Evolutionary conservation across 2,329 filamentous ascomycete genomes (phyloP).

Genomic region (Monosporascus sp.): DNA sequence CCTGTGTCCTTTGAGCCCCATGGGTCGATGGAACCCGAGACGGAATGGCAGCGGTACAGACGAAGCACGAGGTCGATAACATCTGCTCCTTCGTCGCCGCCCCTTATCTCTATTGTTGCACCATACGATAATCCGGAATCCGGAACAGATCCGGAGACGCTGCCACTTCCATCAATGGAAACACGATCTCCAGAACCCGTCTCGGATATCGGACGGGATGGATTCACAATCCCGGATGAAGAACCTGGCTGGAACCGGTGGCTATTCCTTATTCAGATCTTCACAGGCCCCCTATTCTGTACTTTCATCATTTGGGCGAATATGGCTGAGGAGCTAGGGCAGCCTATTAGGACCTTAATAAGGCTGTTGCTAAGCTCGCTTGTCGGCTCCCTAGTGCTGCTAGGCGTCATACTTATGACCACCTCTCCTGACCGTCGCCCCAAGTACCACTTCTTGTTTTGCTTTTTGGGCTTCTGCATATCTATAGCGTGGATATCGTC

Average conservation of each 20-base stretch:
- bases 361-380: conserved; percentile 60
- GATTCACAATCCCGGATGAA: conserved; percentile 28
- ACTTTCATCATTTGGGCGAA: conserved; percentile 72
- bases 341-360: conserved; percentile 46
- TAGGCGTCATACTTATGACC: conserved; percentile 61
- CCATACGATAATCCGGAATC: conserved; percentile 7
- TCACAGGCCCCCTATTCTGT: conserved; percentile 81
- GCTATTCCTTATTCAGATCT: conserved; percentile 79
- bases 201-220: conserved; percentile 20
- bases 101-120: conserved; percentile 20
- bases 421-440: conserved; percentile 65
- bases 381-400: conserved; percentile 59
- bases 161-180: conserved; percentile 10
- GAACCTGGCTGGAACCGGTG: conserved; percentile 78
- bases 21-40: conserved; percentile 35
- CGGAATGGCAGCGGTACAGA: conserved; percentile 57
- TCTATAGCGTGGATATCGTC: conserved; percentile 95
- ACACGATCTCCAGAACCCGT: conserved; percentile 16
- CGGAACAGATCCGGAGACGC: conserved; percentile 3
- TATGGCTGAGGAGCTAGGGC: conserved; percentile 51
- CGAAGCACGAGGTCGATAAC: conserved; percentile 37
- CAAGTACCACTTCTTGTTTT: conserved; percentile 71
- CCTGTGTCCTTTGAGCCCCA: conserved; percentile 31
- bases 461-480: conserved; percentile 85
- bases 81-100: conserved; percentile 26